These are phyloP conservation scores for Fraxinus paxiana DNA, from an alignment of 305 asterid genomes.

Conservation along the genomic window DNA sequence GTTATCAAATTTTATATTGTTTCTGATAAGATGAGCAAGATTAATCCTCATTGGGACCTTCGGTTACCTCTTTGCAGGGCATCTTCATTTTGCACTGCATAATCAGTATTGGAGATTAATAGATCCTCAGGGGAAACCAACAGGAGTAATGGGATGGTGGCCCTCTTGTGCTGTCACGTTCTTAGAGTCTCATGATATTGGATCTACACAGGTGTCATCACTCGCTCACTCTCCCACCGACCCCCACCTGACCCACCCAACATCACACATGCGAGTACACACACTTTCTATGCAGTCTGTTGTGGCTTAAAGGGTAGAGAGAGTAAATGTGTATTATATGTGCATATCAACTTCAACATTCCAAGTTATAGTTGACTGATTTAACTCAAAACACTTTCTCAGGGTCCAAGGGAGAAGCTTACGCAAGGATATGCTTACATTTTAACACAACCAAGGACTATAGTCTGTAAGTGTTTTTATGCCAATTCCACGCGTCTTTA, in stretches of 20 bases:
- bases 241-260: not conserved
- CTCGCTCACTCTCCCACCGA: not conserved
- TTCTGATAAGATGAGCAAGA: not conserved
- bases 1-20: not conserved
- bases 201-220: slow-evolving; percentile 50
- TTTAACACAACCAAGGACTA: slow-evolving; percentile 55
- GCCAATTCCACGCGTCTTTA: not conserved
- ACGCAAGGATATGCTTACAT: slow-evolving; percentile 55
- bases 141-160: slow-evolving; percentile 68
- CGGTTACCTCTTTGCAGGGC: slow-evolving; percentile 26
- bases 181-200: slow-evolving; percentile 60
- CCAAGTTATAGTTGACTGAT: not conserved
- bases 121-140: slow-evolving; percentile 58
- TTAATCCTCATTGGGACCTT: not conserved
- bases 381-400: slow-evolving; percentile 3
- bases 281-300: not conserved
- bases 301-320: not conserved
- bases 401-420: slow-evolving; percentile 60
- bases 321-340: not conserved
- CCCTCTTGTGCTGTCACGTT: slow-evolving; percentile 56
- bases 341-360: not conserved
- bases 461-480: slow-evolving; percentile 29
- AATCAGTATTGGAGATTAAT: slow-evolving; percentile 49
- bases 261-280: not conserved
- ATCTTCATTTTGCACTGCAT: slow-evolving; percentile 41